Percentiles rank a stretch among this genome's conserved stretches.
Evolutionary conservation across 257 asterid genomes (phyloP).

Genomic region (Buddleja alternifolia): DNA sequence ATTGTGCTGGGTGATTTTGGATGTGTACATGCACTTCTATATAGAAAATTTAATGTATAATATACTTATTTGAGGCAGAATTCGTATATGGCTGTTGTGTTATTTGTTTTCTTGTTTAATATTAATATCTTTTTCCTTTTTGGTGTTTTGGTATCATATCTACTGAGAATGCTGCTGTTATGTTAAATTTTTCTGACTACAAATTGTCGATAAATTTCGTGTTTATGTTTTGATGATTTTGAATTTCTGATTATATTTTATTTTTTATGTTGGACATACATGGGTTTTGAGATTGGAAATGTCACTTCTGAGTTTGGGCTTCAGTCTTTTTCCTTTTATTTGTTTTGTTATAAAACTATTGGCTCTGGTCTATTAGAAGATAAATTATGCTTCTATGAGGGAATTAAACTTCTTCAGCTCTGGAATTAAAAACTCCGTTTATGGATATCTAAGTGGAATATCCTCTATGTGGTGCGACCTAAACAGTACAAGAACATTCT

Average conservation of each 20-base stretch:
- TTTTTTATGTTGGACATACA: neutral
- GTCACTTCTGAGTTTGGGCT: neutral
- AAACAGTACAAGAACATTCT: conserved; percentile 22
- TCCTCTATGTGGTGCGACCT: too few relatives aligned
- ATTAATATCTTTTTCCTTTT: neutral
- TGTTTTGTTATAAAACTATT: neutral
- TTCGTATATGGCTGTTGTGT: conserved; percentile 9
- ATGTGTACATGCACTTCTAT: neutral
- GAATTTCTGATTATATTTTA: neutral
- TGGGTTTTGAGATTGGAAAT: neutral
- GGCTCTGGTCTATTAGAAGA: conserved; percentile 12
- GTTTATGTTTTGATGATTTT: neutral
- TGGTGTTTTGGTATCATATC: neutral
- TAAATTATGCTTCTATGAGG: conserved; percentile 9
- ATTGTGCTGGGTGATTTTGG: conserved; percentile 2
- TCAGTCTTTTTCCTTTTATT: neutral
- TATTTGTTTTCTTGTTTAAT: neutral
- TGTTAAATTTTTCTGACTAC: neutral
- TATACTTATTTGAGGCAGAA: conserved; percentile 1
- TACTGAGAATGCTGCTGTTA: conserved; percentile 1
- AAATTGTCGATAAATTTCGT: neutral
- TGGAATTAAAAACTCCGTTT: neutral
- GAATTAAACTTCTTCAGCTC: neutral
- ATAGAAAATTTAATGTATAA: conserved; percentile 1
- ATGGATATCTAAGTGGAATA: conserved; percentile 18